Percentiles rank a stretch among this genome's conserved stretches.
phyloP scores from a whole-genome alignment of 352 stramenopile species.

The Pythium chondricola region DNA sequence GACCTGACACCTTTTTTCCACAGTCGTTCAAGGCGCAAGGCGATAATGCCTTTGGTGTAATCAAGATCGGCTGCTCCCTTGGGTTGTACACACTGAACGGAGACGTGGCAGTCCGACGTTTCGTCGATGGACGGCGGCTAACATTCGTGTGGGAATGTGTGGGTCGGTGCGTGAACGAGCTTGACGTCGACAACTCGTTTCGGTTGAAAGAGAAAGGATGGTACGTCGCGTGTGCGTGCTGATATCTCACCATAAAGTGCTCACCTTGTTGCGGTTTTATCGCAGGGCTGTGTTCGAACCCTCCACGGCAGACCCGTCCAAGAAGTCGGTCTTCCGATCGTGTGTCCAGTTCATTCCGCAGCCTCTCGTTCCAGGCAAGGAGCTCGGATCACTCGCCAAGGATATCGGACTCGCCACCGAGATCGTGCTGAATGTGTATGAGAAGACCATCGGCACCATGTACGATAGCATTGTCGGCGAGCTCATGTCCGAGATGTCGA shows the following conservation, averaged over 20 bases:
- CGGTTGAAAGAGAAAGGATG: slow-evolving; percentile 45
- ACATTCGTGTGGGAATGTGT: slow-evolving; percentile 49
- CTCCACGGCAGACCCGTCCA: slow-evolving; percentile 24
- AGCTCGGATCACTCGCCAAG: slow-evolving; percentile 21
- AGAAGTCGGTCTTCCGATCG: slow-evolving; percentile 36
- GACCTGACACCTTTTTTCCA: too few relatives aligned
- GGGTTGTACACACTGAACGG: slow-evolving; percentile 26
- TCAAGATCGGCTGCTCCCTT: slow-evolving; percentile 26
- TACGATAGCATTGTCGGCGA: slow-evolving; percentile 9
- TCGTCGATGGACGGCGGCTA: slow-evolving; percentile 33
- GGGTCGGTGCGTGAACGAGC: slow-evolving; percentile 19
- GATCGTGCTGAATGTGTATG: slow-evolving; percentile 15
- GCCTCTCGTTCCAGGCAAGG: slow-evolving; percentile 16
- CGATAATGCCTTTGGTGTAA: slow-evolving; percentile 41
- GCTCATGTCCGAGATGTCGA: slow-evolving; percentile 5
- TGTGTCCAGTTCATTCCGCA: slow-evolving; percentile 41
- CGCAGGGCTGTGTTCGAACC: slow-evolving; percentile 42
- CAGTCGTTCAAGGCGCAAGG: slow-evolving; percentile 36
- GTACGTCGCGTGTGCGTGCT: slow-evolving; percentile 17
- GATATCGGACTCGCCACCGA: slow-evolving; percentile 35
- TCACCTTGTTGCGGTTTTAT: not conserved
- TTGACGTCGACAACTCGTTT: slow-evolving; percentile 16
- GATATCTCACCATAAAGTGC: not conserved
- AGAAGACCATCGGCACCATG: slow-evolving; percentile 17
- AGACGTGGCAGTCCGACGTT: slow-evolving; percentile 41